Evolutionary conservation across 176 grass and related monocot genomes (phyloP).

Genomic region (Luzula sylvatica): DNA sequence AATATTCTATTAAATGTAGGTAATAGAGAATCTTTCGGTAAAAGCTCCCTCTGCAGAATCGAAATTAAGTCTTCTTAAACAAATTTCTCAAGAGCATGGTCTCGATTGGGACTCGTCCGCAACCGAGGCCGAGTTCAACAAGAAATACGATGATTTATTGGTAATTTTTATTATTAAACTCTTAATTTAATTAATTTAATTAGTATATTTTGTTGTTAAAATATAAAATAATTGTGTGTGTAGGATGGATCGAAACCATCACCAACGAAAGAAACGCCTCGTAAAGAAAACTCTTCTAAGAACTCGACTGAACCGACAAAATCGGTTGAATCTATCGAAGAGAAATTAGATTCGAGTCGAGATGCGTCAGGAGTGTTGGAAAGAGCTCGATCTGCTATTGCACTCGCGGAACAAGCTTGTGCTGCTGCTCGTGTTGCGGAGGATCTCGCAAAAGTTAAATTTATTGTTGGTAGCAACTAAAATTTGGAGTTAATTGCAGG

Average conservation of each 20-base stretch:
- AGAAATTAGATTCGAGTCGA: conserved; percentile 27
- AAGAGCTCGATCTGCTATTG: conserved; percentile 63
- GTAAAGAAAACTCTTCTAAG: conserved; percentile 14
- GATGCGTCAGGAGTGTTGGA: conserved; percentile 51
- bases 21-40: conserved; percentile 96
- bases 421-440: conserved; percentile 63
- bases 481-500: too few species aligned
- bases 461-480: conserved; percentile 18
- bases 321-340: neutral
- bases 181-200: neutral
- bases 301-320: conserved; percentile 14
- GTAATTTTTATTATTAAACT: conserved; percentile 6
- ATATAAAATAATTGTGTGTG: conserved; percentile 9
- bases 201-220: neutral
- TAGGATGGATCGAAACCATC: conserved; percentile 49
- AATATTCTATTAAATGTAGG: conserved; percentile 27
- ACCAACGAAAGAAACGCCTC: conserved; percentile 25
- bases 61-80: conserved; percentile 78
- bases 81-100: conserved; percentile 68
- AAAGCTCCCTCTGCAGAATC: conserved; percentile 71
- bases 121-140: conserved; percentile 73
- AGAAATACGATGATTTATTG: conserved; percentile 94
- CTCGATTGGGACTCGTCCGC: conserved; percentile 87
- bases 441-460: conserved; percentile 66
- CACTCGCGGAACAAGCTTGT: conserved; percentile 56